phyloP scores from a whole-genome alignment of 768 basidiomycete genomes.

The Macrolepiota albuminosa region DNA sequence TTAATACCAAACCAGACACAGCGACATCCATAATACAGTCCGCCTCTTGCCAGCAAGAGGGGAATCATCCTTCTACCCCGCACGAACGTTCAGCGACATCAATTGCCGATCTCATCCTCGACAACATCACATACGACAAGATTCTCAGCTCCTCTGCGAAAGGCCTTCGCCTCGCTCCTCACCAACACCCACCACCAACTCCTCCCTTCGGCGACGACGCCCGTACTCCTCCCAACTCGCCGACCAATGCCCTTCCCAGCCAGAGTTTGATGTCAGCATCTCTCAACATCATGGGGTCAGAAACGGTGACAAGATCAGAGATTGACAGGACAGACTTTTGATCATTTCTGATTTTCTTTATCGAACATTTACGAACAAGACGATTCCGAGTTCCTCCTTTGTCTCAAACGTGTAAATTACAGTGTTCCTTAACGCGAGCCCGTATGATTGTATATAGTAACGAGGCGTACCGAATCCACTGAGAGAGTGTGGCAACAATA shows the following conservation, averaged over 20 bases:
- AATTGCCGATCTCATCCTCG: slow-evolving; percentile 15
- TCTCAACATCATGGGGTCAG: slow-evolving; percentile 9
- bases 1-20: not conserved
- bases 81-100: slow-evolving; percentile 9
- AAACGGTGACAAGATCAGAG: not conserved
- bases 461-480: not conserved
- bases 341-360: not conserved
- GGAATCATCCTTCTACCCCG: not conserved
- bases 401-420: not conserved
- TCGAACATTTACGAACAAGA: not conserved
- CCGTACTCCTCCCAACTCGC: slow-evolving; percentile 18
- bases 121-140: slow-evolving; percentile 20
- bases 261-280: slow-evolving; percentile 10
- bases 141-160: slow-evolving; percentile 19
- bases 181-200: not conserved
- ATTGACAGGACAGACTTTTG: not conserved
- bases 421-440: not conserved
- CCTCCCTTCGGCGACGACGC: slow-evolving; percentile 7
- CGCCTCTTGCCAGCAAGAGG: not conserved
- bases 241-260: not conserved
- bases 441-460: not conserved
- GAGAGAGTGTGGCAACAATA: not conserved
- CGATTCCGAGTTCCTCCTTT: not conserved
- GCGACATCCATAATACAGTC: not conserved
- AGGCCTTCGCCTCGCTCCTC: slow-evolving; percentile 7